Conservation (phyloP, 139 green algal genomes). For the Ettlia oleoabundans region DNA sequence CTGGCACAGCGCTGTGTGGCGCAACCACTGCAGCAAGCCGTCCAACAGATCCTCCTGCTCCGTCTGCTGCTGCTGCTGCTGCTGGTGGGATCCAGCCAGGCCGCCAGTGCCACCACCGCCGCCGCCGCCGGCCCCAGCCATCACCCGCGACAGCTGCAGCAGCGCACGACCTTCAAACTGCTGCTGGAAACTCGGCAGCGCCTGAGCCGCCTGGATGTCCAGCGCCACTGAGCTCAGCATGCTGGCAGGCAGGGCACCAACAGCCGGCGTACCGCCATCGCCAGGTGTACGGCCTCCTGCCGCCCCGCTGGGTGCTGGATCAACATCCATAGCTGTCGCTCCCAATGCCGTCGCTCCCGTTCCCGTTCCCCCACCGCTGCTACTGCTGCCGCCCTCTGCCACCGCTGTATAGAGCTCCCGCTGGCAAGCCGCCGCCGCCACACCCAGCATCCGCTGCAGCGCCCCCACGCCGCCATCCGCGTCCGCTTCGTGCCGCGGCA, state of each 20-base stretch:
- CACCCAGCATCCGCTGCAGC: conserved; percentile 2
- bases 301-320: background rate
- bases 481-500: conserved; percentile 4
- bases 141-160: conserved; percentile 1
- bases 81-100: background rate
- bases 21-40: conserved; percentile 26
- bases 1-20: conserved; percentile 2
- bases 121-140: background rate
- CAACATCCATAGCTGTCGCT: conserved; percentile 9
- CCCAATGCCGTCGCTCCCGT: background rate
- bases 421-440: background rate
- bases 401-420: background rate
- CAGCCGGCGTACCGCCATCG: background rate
- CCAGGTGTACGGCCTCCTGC: background rate
- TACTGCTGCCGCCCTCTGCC: background rate
- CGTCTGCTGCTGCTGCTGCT: background rate
- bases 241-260: background rate
- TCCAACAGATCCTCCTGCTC: background rate
- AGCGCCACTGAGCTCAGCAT: conserved; percentile 18
- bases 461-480: conserved; percentile 6
- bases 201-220: background rate
- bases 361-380: background rate
- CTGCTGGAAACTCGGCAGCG: background rate
- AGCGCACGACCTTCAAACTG: conserved; percentile 34
- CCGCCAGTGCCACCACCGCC: background rate